Evolutionary conservation across 2,329 filamentous ascomycete genomes (phyloP), one percentile per base, ranked within the genome.

Genomic region (Geosmithia putterillii): DNA sequence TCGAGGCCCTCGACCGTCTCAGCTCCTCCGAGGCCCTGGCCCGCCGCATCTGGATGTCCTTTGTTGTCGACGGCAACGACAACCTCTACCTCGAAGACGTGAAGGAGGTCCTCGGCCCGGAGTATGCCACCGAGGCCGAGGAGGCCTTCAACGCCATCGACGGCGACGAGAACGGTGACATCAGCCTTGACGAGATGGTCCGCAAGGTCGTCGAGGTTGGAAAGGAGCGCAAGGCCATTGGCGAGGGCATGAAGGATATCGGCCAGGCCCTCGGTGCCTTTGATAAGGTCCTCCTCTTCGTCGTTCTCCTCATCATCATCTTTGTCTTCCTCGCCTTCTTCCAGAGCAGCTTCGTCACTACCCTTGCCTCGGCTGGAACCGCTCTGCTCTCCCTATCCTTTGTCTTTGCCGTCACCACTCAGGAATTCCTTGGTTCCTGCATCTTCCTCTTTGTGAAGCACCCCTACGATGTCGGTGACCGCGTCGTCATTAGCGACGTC

Each of bases 401-500:
- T 66, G 83, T 95, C 52, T 96, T 98, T 61, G 82, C 89, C 20
- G 83, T 83, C 44, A 95, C 89, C 2, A 82, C 83, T 3, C 89
- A 95, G 63, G 92, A 98, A 62, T 84, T 98, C 49, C 76, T 98
- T n/a, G 90, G 90, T 55, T 95, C 89, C 34, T 96, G 90, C 68
- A 95, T 98, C 56, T 98, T 98, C 69, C 69, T 98, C 1, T 98
- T 98, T 55, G 87, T 96, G 69, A 98, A 98, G 70, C 92, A 98
- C 60, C 90, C 92, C 0, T 96, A 85, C 60, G 92, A 98, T 58
- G 88, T 96, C 19, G 89, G 90, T 47, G 92, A 98, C 60, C 82
- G 92, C 21, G 86, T 96, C 38, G 88, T 95, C 54, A 83, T 96
- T 49, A 66, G 60, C 42, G 71, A 70, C 15, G 73, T 81, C 50